These are phyloP conservation scores for Annulohypoxylon moriforme DNA, from an alignment of 495 filamentous ascomycete species.

Conservation along the genomic window DNA sequence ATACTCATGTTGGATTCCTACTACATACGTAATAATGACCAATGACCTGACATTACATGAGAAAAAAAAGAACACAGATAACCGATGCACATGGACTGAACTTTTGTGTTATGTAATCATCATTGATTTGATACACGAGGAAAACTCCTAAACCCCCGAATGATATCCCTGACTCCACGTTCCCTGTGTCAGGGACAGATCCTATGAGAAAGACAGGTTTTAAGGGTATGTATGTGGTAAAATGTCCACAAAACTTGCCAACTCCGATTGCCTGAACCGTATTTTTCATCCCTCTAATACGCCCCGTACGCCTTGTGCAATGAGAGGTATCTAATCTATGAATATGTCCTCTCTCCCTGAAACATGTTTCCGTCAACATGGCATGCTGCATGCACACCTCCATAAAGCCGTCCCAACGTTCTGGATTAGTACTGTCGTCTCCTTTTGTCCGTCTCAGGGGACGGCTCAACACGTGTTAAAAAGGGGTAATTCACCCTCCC, in stretches of 20 bases:
- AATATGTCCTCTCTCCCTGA: slow-evolving; percentile 16
- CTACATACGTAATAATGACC: background rate
- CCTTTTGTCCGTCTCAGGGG: slow-evolving; percentile 3
- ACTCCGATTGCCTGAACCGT: slow-evolving; percentile 7
- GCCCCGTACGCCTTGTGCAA: slow-evolving; percentile 8
- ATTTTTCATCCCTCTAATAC: slow-evolving; percentile 9
- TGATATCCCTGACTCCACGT: background rate
- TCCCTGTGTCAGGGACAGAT: background rate
- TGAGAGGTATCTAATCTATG: slow-evolving; percentile 31
- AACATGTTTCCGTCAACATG: slow-evolving; percentile 15
- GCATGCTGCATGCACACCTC: slow-evolving; percentile 24
- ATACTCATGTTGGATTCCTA: background rate
- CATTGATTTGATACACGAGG: slow-evolving; percentile 5
- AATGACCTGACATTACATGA: background rate
- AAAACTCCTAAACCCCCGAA: background rate
- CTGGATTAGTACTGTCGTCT: slow-evolving; percentile 11
- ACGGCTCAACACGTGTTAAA: background rate
- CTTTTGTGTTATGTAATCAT: slow-evolving; percentile 8
- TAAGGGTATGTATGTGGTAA: slow-evolving; percentile 20
- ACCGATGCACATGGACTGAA: background rate
- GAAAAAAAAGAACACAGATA: background rate
- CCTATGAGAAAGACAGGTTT: slow-evolving; percentile 3
- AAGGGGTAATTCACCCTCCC: background rate
- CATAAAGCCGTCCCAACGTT: slow-evolving; percentile 22
- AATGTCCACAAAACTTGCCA: background rate